Base-by-base conservation (phyloP, 169 alveolate species). In the Babesia caballi region DNA sequence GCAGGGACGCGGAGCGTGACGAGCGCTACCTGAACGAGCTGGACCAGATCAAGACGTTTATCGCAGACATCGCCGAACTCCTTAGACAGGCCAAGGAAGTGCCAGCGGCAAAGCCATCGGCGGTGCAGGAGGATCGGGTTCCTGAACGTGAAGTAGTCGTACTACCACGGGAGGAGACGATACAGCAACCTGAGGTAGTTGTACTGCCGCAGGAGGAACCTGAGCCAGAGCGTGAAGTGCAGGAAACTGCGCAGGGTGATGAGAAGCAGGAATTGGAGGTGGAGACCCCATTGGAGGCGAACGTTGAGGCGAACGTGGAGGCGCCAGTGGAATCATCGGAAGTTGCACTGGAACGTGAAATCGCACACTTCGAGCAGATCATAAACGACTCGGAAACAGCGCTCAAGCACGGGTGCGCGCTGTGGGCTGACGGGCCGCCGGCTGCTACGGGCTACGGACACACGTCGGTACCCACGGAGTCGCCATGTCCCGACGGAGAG, bases 61-160 rank as follows among this genome's bases (percentile, higher is more conserved):
- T 63, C 73, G 60, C 73, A 23, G 73, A 63, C 30, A 41, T 63
- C 28, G 73, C 73, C 8, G 42, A 49, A 0, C 50, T 63, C 46
- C 44, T 63, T 28, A 63, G 73, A 63, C 73, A 63, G 46, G 25
- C 38, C 28, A 63, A 47, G 60, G 60, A 47, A 3, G 41, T 14
- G 28, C n/a, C n/a, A n/a, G n/a, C n/a, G n/a, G n/a, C n/a, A n/a
- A n/a, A n/a, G n/a, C n/a, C n/a, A n/a, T n/a, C n/a, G n/a, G 60
- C 33, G 49, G 52, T 12, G 0, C 4, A n/a, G 17, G 52, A 27
- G 17, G 28, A 28, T 6, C 12, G 15, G 8, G 41, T 19, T 6
- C 44, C 49, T 9, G 21, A 9, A 4, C 35, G 11, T 27, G 42
- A 12, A 19, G 40, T 25, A 9, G 40, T 9, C 33, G 9, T n/a